Percentiles rank a stretch among this genome's conserved stretches.
These are phyloP conservation scores for Trichoderma afroharzianum DNA, from an alignment of 2,329 filamentous ascomycete species.

Conservation along the genomic window DNA sequence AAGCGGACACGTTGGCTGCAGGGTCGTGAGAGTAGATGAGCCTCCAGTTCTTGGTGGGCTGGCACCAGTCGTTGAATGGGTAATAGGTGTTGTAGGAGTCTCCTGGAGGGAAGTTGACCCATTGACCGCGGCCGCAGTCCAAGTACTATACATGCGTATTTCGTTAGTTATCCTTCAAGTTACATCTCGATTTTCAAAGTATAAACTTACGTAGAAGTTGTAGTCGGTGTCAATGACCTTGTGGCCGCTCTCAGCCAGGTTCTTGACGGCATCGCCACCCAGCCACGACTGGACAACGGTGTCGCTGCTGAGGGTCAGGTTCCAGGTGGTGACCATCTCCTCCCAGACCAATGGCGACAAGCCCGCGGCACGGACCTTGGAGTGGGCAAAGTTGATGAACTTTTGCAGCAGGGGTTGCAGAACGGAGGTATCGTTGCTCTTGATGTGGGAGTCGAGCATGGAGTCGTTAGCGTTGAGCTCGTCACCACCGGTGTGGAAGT, in stretches of 20 bases:
- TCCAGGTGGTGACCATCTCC: constrained; percentile 77
- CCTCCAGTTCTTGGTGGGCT: constrained; percentile 76
- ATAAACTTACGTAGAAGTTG: constrained; percentile 64
- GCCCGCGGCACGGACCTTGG: constrained; percentile 58
- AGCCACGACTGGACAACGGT: constrained; percentile 79
- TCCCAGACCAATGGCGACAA: constrained; percentile 81
- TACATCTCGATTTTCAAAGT: neutral
- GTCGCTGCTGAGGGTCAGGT: constrained; percentile 66
- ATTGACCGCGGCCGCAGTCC: constrained; percentile 76
- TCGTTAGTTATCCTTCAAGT: neutral
- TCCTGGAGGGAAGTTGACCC: constrained; percentile 67
- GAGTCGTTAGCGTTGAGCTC: constrained; percentile 71
- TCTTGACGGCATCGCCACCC: constrained; percentile 57
- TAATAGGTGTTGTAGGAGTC: constrained; percentile 45
- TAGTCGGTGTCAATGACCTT: constrained; percentile 73
- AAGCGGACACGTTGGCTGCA: constrained; percentile 55
- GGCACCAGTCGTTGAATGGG: constrained; percentile 79
- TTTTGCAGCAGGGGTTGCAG: constrained; percentile 75
- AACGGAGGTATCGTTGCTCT: constrained; percentile 60
- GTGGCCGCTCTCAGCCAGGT: constrained; percentile 61
- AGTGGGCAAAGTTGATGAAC: constrained; percentile 69
- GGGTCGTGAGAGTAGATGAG: constrained; percentile 80
- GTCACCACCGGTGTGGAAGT: constrained; percentile 87
- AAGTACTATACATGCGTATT: constrained; percentile 58
- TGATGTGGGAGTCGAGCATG: constrained; percentile 66